A percentile compares a stretch with the other conserved stretches of the same genome.
Conservation (phyloP, 176 grass and related monocot species). For the Carex parvula region DNA sequence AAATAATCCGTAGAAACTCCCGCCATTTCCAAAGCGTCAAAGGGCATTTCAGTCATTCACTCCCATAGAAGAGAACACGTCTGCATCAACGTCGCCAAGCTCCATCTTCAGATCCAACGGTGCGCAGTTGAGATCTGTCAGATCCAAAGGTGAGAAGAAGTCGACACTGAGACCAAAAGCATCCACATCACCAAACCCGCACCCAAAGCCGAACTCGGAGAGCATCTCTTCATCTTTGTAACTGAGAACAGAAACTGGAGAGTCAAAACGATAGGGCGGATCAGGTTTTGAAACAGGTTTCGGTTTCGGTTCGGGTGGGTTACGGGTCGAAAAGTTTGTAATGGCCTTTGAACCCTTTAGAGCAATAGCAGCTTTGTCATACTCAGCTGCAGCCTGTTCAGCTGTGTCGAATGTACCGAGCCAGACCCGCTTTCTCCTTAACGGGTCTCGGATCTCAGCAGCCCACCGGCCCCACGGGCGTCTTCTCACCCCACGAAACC, state of each 20-base stretch:
- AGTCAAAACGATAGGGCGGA: not conserved
- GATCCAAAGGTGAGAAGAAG: conserved; percentile 17
- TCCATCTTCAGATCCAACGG: conserved; percentile 34
- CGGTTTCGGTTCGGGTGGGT: not conserved
- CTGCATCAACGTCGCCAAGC: conserved; percentile 17
- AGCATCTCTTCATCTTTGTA: conserved; percentile 15
- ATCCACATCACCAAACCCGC: conserved; percentile 15
- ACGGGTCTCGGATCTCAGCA: conserved; percentile 91
- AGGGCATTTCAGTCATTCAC: conserved; percentile 19
- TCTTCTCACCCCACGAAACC: conserved; percentile 64
- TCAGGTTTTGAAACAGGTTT: not conserved
- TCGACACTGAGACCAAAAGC: conserved; percentile 21
- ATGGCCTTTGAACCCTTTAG: conserved; percentile 69
- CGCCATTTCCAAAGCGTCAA: conserved; percentile 4
- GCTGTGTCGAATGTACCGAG: conserved; percentile 75
- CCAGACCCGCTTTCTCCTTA: conserved; percentile 76
- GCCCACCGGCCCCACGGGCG: conserved; percentile 82
- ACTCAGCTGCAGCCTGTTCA: conserved; percentile 69
- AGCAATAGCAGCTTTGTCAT: conserved; percentile 60
- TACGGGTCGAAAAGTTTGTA: conserved; percentile 56
- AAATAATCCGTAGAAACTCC: conserved; percentile 10
- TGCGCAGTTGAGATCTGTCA: conserved; percentile 19
- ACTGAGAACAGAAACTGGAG: not conserved
- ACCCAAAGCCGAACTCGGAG: conserved; percentile 23
- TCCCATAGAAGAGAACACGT: conserved; percentile 18